These are phyloP conservation scores for Penicillium maclennaniae DNA, from an alignment of 495 filamentous ascomycete genomes.

Conservation along the genomic window DNA sequence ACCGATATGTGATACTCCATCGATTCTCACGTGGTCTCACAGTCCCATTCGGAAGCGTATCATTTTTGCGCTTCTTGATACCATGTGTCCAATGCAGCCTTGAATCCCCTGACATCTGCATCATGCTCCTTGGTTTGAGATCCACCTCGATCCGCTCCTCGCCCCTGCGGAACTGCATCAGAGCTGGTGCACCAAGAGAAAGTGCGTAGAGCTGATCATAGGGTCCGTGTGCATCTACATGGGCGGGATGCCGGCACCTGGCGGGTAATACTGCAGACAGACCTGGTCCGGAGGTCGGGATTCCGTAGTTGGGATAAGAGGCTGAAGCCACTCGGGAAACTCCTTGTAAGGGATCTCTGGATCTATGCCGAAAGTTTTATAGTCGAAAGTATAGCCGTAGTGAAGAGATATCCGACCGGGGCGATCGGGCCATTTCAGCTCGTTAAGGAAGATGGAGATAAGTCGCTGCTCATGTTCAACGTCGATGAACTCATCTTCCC, in stretches of 20 bases:
- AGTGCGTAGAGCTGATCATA: slow-evolving; percentile 43
- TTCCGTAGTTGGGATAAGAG: slow-evolving; percentile 36
- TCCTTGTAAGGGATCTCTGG: slow-evolving; percentile 36
- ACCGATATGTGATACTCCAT: slow-evolving; percentile 44
- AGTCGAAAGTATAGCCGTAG: slow-evolving; percentile 44
- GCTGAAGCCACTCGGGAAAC: slow-evolving; percentile 37
- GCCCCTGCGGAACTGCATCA: slow-evolving; percentile 35
- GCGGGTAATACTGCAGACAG: slow-evolving; percentile 42
- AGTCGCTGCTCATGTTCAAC: slow-evolving; percentile 32
- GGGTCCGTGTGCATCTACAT: slow-evolving; percentile 35
- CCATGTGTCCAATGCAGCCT: slow-evolving; percentile 43
- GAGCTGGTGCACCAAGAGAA: slow-evolving; percentile 32
- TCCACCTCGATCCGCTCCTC: slow-evolving; percentile 32
- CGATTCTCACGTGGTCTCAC: slow-evolving; percentile 26
- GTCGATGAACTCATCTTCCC: slow-evolving; percentile 33
- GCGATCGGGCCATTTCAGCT: slow-evolving; percentile 36
- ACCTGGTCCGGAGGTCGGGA: slow-evolving; percentile 38
- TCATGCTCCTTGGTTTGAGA: slow-evolving; percentile 34
- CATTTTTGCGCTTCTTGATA: slow-evolving; percentile 40
- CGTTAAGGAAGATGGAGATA: slow-evolving; percentile 30
- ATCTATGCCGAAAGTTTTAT: slow-evolving; percentile 40
- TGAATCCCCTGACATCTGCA: slow-evolving; percentile 35
- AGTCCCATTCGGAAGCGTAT: slow-evolving; percentile 30
- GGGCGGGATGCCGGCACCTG: slow-evolving; percentile 41
- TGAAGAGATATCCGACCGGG: slow-evolving; percentile 36